These are phyloP conservation scores for Rutstroemia sydowiana DNA, from an alignment of 2,329 filamentous ascomycete genomes.

Conservation along the genomic window DNA sequence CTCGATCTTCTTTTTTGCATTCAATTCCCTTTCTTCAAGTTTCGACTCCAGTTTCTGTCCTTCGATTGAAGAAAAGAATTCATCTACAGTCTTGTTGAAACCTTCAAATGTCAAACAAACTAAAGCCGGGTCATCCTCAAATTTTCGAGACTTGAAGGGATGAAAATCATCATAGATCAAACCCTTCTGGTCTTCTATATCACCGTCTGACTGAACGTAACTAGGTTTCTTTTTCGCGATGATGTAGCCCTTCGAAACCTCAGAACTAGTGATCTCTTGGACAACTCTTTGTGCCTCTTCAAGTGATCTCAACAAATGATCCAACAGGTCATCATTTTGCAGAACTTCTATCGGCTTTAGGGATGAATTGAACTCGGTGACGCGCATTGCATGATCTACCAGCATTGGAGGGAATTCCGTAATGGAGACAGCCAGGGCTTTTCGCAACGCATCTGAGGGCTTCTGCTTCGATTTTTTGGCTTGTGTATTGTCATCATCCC, in stretches of 20 bases:
- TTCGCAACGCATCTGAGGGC: constrained; percentile 66
- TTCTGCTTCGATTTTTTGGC: constrained; percentile 68
- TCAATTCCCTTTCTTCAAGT: constrained; percentile 72
- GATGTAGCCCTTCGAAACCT: constrained; percentile 74
- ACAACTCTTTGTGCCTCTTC: constrained; percentile 63
- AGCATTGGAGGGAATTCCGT: constrained; percentile 83
- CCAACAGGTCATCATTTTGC: constrained; percentile 54
- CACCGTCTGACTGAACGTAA: constrained; percentile 21
- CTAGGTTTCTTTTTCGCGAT: constrained; percentile 58
- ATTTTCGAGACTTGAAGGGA: constrained; percentile 78
- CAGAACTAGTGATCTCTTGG: constrained; percentile 57
- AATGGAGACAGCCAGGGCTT: constrained; percentile 74
- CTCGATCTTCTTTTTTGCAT: constrained; percentile 77
- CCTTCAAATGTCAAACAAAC: constrained; percentile 70
- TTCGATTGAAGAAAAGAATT: constrained; percentile 95
- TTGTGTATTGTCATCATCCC: constrained; percentile 40
- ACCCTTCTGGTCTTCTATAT: constrained; percentile 31
- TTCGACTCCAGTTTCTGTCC: constrained; percentile 84
- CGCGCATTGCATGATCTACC: constrained; percentile 74
- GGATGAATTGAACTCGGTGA: constrained; percentile 61
- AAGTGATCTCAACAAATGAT: constrained; percentile 61
- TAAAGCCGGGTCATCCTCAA: constrained; percentile 57
- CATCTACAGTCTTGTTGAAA: constrained; percentile 90
- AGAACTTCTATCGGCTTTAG: constrained; percentile 63
- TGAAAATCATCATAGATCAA: constrained; percentile 92